Evolutionary conservation across 2,329 filamentous ascomycete genomes (phyloP), one percentile per base, ranked within the genome.

Genomic region (Bisporella sp.): DNA sequence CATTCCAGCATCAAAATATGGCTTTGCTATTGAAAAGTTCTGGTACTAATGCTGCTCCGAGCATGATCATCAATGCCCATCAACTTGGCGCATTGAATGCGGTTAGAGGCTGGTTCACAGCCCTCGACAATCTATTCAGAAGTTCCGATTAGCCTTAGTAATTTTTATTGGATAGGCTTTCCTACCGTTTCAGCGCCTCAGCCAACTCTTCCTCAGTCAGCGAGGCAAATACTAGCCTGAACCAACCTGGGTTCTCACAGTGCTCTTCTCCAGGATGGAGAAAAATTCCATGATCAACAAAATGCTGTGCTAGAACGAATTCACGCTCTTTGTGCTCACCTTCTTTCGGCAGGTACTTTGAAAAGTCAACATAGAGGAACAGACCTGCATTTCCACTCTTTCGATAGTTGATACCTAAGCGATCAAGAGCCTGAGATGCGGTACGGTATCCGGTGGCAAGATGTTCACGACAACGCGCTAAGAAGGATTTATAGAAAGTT

Each of bases 401-500:
- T 66, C 64, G 59, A 56, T 75, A 78, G 4, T 64, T 57, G 4
- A 81, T 70, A 2, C 69, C 68, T 6, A 73, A 64, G 2, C 65
- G 60, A 6, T 62, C 56, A 12, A 80, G 63, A 4, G 62, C 65
- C 0, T 55, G 42, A 0, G 68, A 71, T 1, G 69, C 66, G 40
- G 70, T 69, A 4, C 57, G 57, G 49, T 77, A 72, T 0, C 69
- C 66, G 1, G 67, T 65, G 0, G 65, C 64, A 2, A 80, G 59
- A 29, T 68, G 67, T 9, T 57, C 46, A 13, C 68, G 66, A 35
- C 73, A 74, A 5, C 59, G 54, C 1, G 57, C 48, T 28, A 79
- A 67, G 47, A 78, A 79, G 6, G 56, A 47, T 5, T 68, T 65
- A 4, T 73, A 71, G 63, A 74, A 80, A 1, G 54, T 59, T 1